Conservation (phyloP, 2,329 filamentous ascomycete genomes). For the Laburnicola sp. region DNA sequence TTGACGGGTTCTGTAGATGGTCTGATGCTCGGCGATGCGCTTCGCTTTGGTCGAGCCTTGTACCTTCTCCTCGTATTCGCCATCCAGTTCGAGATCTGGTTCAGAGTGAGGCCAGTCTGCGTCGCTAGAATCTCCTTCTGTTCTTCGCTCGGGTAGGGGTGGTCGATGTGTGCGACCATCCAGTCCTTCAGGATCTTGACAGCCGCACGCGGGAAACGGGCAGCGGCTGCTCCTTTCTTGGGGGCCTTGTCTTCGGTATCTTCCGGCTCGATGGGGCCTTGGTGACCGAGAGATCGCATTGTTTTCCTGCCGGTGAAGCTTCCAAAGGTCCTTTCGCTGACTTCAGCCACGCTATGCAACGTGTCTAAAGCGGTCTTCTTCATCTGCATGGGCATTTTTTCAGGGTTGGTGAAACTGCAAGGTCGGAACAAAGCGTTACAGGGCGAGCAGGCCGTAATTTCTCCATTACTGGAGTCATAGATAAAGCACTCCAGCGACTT, state of each 20-base stretch:
- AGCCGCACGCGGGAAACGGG: neutral
- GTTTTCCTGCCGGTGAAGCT: slow-evolving; percentile 45
- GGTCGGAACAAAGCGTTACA: slow-evolving; percentile 54
- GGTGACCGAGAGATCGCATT: slow-evolving; percentile 40
- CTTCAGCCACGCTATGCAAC: slow-evolving; percentile 52
- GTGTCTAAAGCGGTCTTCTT: slow-evolving; percentile 50
- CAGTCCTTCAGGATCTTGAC: slow-evolving; percentile 21
- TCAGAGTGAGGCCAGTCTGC: slow-evolving; percentile 29
- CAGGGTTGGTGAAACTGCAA: slow-evolving; percentile 51
- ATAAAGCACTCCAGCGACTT: slow-evolving; percentile 54
- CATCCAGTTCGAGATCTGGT: slow-evolving; percentile 35
- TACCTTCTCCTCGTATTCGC: slow-evolving; percentile 70
- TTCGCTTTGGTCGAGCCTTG: slow-evolving; percentile 71
- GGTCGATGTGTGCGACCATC: slow-evolving; percentile 24
- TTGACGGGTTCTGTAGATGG: slow-evolving; percentile 67
- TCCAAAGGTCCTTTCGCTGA: slow-evolving; percentile 38
- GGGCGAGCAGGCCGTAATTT: slow-evolving; percentile 49
- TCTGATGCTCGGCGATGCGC: slow-evolving; percentile 29
- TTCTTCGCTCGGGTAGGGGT: slow-evolving; percentile 28
- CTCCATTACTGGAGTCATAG: slow-evolving; percentile 43
- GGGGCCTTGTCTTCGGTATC: slow-evolving; percentile 28
- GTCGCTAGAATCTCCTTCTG: slow-evolving; percentile 24
- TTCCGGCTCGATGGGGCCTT: slow-evolving; percentile 42
- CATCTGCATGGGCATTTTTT: slow-evolving; percentile 32
- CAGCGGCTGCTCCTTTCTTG: slow-evolving; percentile 41